These are phyloP conservation scores for Phytophthora pini DNA, from an alignment of 352 stramenopile genomes.

Conservation along the genomic window DNA sequence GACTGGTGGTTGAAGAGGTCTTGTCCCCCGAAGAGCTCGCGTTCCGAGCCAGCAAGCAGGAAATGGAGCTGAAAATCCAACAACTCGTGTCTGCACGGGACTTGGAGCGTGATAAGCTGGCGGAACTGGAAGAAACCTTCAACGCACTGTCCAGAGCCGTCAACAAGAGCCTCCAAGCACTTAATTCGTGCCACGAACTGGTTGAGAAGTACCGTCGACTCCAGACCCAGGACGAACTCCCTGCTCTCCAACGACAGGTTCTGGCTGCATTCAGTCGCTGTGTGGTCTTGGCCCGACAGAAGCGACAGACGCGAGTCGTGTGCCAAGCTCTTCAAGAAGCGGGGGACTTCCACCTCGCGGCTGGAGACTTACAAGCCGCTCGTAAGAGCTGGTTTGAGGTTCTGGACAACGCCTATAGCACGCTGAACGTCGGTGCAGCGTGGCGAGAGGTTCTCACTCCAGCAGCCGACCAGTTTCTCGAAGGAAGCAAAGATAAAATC, in stretches of 20 bases:
- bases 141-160: slow-evolving; percentile 46
- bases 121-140: slow-evolving; percentile 28
- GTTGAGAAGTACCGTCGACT: slow-evolving; percentile 51
- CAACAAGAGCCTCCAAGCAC: slow-evolving; percentile 69
- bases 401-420: slow-evolving; percentile 77
- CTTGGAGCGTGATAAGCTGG: slow-evolving; percentile 33
- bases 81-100: slow-evolving; percentile 31
- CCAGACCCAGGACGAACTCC: slow-evolving; percentile 1
- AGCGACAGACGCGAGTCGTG: slow-evolving; percentile 62
- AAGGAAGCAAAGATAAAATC: slow-evolving; percentile 35
- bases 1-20: slow-evolving; percentile 74
- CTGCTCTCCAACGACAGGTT: slow-evolving; percentile 44
- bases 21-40: slow-evolving; percentile 65
- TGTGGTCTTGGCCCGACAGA: slow-evolving; percentile 66
- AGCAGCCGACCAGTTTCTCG: slow-evolving; percentile 28
- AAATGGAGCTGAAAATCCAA: slow-evolving; percentile 51
- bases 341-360: slow-evolving; percentile 75
- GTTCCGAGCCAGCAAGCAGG: slow-evolving; percentile 51
- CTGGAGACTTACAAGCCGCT: slow-evolving; percentile 46
- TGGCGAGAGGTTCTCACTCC: slow-evolving; percentile 59
- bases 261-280: slow-evolving; percentile 54
- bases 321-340: slow-evolving; percentile 72
- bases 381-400: slow-evolving; percentile 73
- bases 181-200: slow-evolving; percentile 58
- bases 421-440: slow-evolving; percentile 47